Evolutionary conservation across 2,329 filamentous ascomycete species (phyloP).

Genomic region (Westerdykella ornata): DNA sequence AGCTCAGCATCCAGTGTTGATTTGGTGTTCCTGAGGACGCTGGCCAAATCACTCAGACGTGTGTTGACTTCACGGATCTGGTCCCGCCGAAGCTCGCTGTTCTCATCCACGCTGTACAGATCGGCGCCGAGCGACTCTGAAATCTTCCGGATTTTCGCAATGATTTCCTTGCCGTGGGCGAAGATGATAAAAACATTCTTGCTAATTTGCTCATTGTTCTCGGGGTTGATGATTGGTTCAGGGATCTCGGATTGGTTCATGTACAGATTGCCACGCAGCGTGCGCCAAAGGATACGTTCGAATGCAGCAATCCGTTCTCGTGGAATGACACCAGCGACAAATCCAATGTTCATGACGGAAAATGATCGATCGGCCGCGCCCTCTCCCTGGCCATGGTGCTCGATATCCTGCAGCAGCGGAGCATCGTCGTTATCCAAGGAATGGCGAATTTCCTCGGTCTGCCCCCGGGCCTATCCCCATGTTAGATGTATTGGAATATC

Average conservation of each 20-base stretch:
- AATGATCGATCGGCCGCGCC: conserved; percentile 70
- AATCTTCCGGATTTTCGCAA: conserved; percentile 98
- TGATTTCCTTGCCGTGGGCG: conserved; percentile 94
- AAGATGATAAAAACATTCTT: conserved; percentile 99
- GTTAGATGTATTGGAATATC: conserved; percentile 1
- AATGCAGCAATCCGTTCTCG: conserved; percentile 90
- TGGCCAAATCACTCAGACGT: conserved; percentile 81
- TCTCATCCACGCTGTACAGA: conserved; percentile 95
- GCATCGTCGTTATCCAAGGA: conserved; percentile 85
- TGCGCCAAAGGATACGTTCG: conserved; percentile 95
- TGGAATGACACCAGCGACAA: conserved; percentile 91
- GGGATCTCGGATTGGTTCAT: conserved; percentile 99
- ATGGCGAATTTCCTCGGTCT: conserved; percentile 91
- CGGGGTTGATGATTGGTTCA: conserved; percentile 83
- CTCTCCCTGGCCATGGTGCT: conserved; percentile 68
- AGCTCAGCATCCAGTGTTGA: conserved; percentile 88
- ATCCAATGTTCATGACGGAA: conserved; percentile 97
- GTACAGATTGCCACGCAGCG: conserved; percentile 93
- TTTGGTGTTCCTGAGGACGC: conserved; percentile 91
- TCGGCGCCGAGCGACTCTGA: conserved; percentile 95
- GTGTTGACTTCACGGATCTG: conserved; percentile 98
- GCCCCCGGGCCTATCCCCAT: conserved; percentile 64
- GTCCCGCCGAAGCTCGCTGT: conserved; percentile 87
- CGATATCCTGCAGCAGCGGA: conserved; percentile 84
- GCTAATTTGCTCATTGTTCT: conserved; percentile 82